These are phyloP conservation scores for Helianthus annuus DNA, from an alignment of 129 eudicot genomes.

Conservation along the genomic window HanXRQr2.0-SUNRISE NC_035444.2:66000965-66001464, in stretches of 20 bases:
- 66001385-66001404: conserved; percentile 65
- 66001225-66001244: conserved; percentile 13
- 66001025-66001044: no score
- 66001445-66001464: conserved; percentile 77
- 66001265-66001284: background rate
- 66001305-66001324: background rate
- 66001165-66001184: conserved; percentile 92
- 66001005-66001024: no score
- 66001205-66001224: conserved; percentile 87
- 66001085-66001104: background rate
- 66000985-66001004: no score
- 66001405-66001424: conserved; percentile 95
- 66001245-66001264: background rate
- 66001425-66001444: conserved; percentile 64
- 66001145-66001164: conserved; percentile 93
- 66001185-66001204: conserved; percentile 93
- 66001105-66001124: background rate
- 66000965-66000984: no score
- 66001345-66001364: background rate
- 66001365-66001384: conserved; percentile 74
- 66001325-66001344: background rate
- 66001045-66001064: no score
- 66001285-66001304: background rate
- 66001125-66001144: conserved; percentile 16
- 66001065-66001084: no score